Evolutionary conservation across 352 stramenopile genomes (phyloP).

Genomic region (Phytopythium litorale): DNA sequence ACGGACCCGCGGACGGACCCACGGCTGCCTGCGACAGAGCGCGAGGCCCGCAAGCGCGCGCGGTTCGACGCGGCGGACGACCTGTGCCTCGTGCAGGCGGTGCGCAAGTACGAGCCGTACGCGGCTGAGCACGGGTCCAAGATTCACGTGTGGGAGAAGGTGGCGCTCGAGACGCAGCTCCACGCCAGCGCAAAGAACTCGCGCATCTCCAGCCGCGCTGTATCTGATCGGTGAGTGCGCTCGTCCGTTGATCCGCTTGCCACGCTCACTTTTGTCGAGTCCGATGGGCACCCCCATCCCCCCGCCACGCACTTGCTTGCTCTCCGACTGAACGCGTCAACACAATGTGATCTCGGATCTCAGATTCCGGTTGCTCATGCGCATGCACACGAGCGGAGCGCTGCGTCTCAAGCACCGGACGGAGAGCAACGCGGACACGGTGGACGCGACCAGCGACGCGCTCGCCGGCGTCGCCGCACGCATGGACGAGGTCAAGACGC

Average conservation of each 20-base stretch:
- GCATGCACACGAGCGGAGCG: constrained; percentile 26
- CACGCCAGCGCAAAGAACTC: constrained; percentile 16
- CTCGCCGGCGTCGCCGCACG: constrained; percentile 18
- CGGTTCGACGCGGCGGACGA: constrained; percentile 39
- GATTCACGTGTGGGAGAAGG: constrained; percentile 44
- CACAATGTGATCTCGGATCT: neutral
- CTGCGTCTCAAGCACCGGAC: constrained; percentile 29
- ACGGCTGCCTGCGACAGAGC: constrained; percentile 1
- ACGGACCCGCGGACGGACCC: neutral
- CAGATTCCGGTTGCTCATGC: constrained; percentile 38
- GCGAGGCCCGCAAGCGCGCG: constrained; percentile 14
- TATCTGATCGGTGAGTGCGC: constrained; percentile 29
- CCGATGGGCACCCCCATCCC: neutral
- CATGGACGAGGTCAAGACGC: constrained; percentile 5
- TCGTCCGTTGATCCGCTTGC: neutral
- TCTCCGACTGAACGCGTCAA: neutral
- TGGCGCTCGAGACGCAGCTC: constrained; percentile 38
- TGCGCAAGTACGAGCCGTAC: constrained; percentile 39
- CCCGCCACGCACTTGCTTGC: constrained; percentile 2
- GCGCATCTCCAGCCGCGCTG: constrained; percentile 30
- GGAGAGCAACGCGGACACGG: constrained; percentile 15
- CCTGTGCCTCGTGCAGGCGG: constrained; percentile 34
- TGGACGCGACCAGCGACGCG: constrained; percentile 17
- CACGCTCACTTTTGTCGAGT: neutral
- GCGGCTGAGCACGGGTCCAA: constrained; percentile 43